Percentiles rank a stretch among this genome's conserved stretches.
Evolutionary conservation across 2,329 filamentous ascomycete genomes (phyloP).

Genomic region (Myriosclerotinia duriaeana): DNA sequence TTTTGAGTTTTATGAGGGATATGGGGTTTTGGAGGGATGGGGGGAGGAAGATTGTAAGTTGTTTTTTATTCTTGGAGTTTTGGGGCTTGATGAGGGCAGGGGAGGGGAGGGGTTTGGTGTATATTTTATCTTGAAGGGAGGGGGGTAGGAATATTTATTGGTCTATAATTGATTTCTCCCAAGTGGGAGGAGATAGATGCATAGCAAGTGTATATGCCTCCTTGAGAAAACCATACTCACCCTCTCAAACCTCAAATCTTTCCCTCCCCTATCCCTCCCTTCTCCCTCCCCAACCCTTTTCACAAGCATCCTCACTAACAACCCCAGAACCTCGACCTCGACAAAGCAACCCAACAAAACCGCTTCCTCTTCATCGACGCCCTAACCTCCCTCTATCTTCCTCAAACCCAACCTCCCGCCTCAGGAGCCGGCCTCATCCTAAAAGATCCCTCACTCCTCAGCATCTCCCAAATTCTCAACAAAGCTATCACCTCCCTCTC

Average conservation of each 20-base stretch:
- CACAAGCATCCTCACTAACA: background rate
- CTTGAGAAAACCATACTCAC: background rate
- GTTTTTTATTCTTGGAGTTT: slow-evolving; percentile 15
- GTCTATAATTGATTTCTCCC: background rate
- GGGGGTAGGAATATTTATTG: background rate
- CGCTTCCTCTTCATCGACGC: slow-evolving; percentile 60
- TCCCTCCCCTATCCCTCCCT: too few relatives aligned
- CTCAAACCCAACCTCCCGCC: background rate
- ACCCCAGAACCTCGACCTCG: slow-evolving; percentile 67
- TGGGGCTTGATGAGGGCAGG: background rate
- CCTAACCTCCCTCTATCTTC: slow-evolving; percentile 1
- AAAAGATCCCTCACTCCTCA: background rate
- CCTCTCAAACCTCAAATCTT: background rate
- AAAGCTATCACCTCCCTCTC: background rate
- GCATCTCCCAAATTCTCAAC: background rate
- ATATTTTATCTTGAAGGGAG: too few relatives aligned
- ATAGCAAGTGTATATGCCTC: background rate
- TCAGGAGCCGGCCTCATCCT: background rate
- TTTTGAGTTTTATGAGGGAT: slow-evolving; percentile 82
- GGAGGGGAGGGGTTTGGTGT: background rate
- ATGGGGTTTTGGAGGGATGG: slow-evolving; percentile 76
- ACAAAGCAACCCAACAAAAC: slow-evolving; percentile 55
- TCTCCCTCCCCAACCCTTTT: background rate
- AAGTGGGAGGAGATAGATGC: background rate
- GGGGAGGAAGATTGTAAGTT: slow-evolving; percentile 62